A percentile compares a stretch with the other conserved stretches of the same genome.
phyloP scores from a whole-genome alignment of 176 grass and related monocot species.

The Calamus simplicifolius region DNA sequence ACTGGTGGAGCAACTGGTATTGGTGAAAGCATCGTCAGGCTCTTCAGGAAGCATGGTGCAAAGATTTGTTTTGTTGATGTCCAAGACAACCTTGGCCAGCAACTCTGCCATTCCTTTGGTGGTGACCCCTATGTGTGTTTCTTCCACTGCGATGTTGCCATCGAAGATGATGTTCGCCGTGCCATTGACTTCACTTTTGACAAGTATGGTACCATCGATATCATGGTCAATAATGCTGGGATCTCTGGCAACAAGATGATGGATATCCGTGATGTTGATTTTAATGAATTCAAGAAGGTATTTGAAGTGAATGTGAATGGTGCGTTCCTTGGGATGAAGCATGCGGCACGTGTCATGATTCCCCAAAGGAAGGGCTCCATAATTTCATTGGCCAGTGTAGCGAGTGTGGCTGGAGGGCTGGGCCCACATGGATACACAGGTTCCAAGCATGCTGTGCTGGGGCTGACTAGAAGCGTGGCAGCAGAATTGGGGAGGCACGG shows the following conservation, averaged over 20 bases:
- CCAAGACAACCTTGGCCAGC: constrained; percentile 43
- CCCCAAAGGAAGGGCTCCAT: constrained; percentile 50
- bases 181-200: constrained; percentile 33
- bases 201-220: constrained; percentile 62
- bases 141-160: constrained; percentile 62
- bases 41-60: constrained; percentile 75
- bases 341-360: constrained; percentile 74
- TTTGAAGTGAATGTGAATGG: constrained; percentile 68
- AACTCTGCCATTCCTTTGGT: constrained; percentile 46
- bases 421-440: constrained; percentile 69
- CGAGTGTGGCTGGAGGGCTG: constrained; percentile 41
- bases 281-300: constrained; percentile 43
- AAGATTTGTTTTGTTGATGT: constrained; percentile 77
- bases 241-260: constrained; percentile 43
- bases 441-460: constrained; percentile 64
- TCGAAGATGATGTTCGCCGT: constrained; percentile 49
- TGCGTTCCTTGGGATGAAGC: constrained; percentile 81
- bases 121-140: constrained; percentile 26
- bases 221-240: constrained; percentile 90
- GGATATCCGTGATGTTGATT: constrained; percentile 48
- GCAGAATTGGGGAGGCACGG: constrained; percentile 65
- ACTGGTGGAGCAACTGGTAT: constrained; percentile 72
- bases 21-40: constrained; percentile 63
- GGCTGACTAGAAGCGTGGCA: constrained; percentile 68
- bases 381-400: constrained; percentile 50